Evolutionary conservation across 257 asterid species (phyloP), one percentile per base, ranked within the genome.

Genomic region (Solanum acaule): DNA sequence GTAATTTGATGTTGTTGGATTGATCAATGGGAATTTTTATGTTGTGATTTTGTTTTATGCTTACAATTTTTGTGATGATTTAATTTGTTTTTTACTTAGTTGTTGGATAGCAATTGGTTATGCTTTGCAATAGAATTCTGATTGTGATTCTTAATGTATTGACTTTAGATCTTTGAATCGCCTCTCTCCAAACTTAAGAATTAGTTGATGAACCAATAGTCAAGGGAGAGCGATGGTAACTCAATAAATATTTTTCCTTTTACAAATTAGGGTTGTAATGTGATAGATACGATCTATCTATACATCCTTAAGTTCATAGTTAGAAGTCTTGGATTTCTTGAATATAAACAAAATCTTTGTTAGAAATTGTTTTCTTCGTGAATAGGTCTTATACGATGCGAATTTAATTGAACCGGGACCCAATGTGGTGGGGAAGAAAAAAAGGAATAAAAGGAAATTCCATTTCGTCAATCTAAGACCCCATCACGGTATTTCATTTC

Each of bases 401-500:
- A 52, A 52, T 56, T 8, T 18, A 0, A 18, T 52, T 8, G 4
- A 56, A 20, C 0, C 10, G 11, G 25, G 2, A 16, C 10, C 2
- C n/a, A 0, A 18, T 18, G 10, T 0, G 0, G n/a, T 6, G n/a
- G 10, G n/a, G 65, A 56, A 16, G 63, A 14, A 16, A 16, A 56
- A 56, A 16, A 20, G 9, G 10, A 1, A 56, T 18, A 20, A 20
- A 56, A 20, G n/a, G 25, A 20, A 56, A 59, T 59, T 59, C 67
- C 25, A 2, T 56, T 56, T 56, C 9, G 65, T 56, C 68, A n/a
- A 63, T 63, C 71, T 23, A 63, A 63, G 6, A 63, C 33, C 71
- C 31, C 14, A 23, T 59, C 31, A 63, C n/a, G 71, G 31, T 65
- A n/a, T n/a, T n/a, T 65, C 33, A n/a, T n/a, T n/a, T 65, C 33